Evolutionary conservation across 148 eudicot species (phyloP).

Genomic region (Heliamphora exappendiculata): DNA sequence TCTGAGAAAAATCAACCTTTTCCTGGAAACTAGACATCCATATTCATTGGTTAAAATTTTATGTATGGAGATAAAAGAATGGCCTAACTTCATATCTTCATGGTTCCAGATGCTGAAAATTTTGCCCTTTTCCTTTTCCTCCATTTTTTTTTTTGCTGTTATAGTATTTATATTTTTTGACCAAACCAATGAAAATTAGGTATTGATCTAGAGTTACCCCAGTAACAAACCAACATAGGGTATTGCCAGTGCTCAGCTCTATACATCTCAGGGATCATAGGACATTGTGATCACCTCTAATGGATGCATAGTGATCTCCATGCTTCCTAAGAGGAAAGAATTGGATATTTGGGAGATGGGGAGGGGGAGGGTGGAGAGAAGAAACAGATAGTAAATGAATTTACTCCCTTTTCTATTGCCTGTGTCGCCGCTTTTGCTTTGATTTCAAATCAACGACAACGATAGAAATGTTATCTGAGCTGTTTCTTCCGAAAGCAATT

Average conservation of each 20-base stretch:
- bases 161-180: background rate
- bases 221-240: conserved; percentile 12
- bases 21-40: background rate
- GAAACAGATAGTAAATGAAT: background rate
- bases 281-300: no score
- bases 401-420: conserved; percentile 16
- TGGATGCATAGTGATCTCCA: background rate
- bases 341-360: background rate
- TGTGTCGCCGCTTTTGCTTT: conserved; percentile 41
- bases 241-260: conserved; percentile 26
- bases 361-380: no score
- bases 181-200: conserved; percentile 30
- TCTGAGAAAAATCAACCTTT: no score
- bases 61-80: background rate
- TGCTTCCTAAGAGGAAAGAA: conserved; percentile 4
- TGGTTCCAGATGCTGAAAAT: background rate
- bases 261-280: conserved; percentile 11
- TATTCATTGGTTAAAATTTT: background rate
- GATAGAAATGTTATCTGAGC: conserved; percentile 69
- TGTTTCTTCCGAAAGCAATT: conserved; percentile 51
- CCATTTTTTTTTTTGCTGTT: background rate
- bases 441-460: conserved; percentile 66
- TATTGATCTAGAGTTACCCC: conserved; percentile 15
- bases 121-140: background rate
- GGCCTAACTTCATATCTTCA: background rate